These are phyloP conservation scores for Ehretia macrophylla DNA, from an alignment of 257 asterid genomes.

Conservation along the genomic window DNA sequence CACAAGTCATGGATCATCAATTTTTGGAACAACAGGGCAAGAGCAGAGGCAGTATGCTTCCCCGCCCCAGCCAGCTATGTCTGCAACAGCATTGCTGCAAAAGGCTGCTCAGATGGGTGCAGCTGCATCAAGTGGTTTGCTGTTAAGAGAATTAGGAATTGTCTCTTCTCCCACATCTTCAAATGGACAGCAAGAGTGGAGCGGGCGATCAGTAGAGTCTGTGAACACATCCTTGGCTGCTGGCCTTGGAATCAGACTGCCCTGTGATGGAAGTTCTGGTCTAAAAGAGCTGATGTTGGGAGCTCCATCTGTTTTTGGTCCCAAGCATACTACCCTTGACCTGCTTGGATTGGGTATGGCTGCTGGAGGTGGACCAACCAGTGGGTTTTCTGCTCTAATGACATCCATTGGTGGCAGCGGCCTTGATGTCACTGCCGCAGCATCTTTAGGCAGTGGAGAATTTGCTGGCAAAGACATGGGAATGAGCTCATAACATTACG, in stretches of 20 bases:
- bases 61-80: constrained; percentile 59
- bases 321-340: constrained; percentile 77
- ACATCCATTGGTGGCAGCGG: constrained; percentile 55
- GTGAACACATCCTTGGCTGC: constrained; percentile 39
- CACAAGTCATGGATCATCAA: constrained; percentile 51
- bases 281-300: constrained; percentile 80
- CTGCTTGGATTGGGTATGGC: constrained; percentile 89
- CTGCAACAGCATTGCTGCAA: constrained; percentile 85
- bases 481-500: constrained; percentile 34
- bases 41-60: constrained; percentile 62
- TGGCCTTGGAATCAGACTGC: constrained; percentile 65
- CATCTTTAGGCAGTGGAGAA: constrained; percentile 44
- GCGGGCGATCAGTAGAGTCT: constrained; percentile 30
- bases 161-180: constrained; percentile 39
- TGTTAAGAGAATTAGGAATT: constrained; percentile 60
- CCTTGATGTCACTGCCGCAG: constrained; percentile 36
- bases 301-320: constrained; percentile 73
- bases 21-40: constrained; percentile 52
- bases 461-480: constrained; percentile 43
- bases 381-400: constrained; percentile 67
- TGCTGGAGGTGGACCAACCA: constrained; percentile 51
- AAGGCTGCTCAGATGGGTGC: constrained; percentile 87
- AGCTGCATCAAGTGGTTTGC: constrained; percentile 50
- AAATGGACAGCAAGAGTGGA: constrained; percentile 40
- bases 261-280: constrained; percentile 57